Percentiles rank a stretch among this genome's conserved stretches.
Conservation (phyloP, 2,329 filamentous ascomycete species). For the Fusarium sp. region DNA sequence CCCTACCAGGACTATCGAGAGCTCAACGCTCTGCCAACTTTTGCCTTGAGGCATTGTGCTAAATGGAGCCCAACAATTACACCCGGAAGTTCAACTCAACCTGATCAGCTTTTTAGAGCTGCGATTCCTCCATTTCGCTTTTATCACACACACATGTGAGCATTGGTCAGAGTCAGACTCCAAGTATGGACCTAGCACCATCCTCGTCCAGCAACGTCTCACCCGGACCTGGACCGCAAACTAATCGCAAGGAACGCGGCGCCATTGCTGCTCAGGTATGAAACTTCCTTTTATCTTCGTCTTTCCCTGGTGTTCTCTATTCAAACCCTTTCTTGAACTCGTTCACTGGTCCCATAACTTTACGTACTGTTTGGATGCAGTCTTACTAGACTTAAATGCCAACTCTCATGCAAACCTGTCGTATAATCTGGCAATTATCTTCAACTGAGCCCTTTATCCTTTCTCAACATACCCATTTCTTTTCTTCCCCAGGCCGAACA, state of each 20-base stretch:
- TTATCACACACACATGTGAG: conserved; percentile 35
- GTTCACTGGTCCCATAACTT: background rate
- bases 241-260: conserved; percentile 53
- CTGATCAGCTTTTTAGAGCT: conserved; percentile 44
- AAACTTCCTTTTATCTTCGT: background rate
- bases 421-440: background rate
- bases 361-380: background rate
- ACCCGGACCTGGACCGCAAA: conserved; percentile 48
- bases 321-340: background rate
- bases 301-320: background rate
- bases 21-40: conserved; percentile 25
- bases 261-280: conserved; percentile 54
- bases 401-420: background rate
- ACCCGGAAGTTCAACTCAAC: conserved; percentile 25
- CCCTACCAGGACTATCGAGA: conserved; percentile 16
- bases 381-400: background rate
- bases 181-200: conserved; percentile 44
- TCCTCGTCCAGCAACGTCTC: conserved; percentile 48
- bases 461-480: background rate
- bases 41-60: conserved; percentile 18
- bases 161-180: conserved; percentile 22
- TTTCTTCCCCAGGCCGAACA: background rate
- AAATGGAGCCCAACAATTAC: conserved; percentile 40
- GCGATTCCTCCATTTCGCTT: conserved; percentile 12
- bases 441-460: background rate